Conservation (phyloP, 1,284 basidiomycete species). For the Sutorius eximius region DNA sequence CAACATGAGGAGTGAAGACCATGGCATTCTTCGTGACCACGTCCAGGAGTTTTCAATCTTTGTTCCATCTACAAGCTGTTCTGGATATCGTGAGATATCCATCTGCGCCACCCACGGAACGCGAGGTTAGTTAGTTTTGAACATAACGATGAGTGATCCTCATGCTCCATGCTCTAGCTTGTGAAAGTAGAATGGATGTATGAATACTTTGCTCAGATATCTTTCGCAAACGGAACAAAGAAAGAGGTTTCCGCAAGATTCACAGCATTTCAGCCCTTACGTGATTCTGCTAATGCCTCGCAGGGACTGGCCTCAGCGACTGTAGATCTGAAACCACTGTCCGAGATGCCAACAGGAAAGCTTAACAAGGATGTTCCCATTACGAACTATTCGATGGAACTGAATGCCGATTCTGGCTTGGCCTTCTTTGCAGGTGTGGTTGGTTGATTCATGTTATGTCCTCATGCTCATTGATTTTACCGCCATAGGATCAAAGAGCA, state of each 20-base stretch:
- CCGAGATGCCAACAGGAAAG: too few species aligned
- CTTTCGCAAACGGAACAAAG: constrained; percentile 16
- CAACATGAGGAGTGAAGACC: background rate
- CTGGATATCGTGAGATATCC: too few species aligned
- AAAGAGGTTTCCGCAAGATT: constrained; percentile 12
- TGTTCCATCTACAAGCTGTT: background rate
- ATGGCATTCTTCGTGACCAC: background rate
- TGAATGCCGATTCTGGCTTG: background rate
- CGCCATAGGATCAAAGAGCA: background rate
- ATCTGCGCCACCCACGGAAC: too few species aligned
- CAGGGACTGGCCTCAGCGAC: background rate
- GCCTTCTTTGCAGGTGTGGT: constrained; percentile 5
- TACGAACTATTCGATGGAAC: constrained; percentile 4
- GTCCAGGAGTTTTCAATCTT: constrained; percentile 13
- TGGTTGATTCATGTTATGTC: too few species aligned
- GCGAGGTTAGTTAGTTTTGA: background rate
- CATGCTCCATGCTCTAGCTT: background rate
- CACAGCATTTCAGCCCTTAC: constrained; percentile 16
- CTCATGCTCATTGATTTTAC: background rate
- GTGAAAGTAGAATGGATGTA: constrained; percentile 12
- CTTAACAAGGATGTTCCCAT: too few species aligned
- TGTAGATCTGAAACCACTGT: background rate
- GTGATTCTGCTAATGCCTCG: background rate
- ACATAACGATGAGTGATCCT: background rate
- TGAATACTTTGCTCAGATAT: constrained; percentile 18